Percentiles rank a stretch among this genome's conserved stretches.
Evolutionary conservation across 768 basidiomycete genomes (phyloP).

Genomic region (Boletellus ananiceps): DNA sequence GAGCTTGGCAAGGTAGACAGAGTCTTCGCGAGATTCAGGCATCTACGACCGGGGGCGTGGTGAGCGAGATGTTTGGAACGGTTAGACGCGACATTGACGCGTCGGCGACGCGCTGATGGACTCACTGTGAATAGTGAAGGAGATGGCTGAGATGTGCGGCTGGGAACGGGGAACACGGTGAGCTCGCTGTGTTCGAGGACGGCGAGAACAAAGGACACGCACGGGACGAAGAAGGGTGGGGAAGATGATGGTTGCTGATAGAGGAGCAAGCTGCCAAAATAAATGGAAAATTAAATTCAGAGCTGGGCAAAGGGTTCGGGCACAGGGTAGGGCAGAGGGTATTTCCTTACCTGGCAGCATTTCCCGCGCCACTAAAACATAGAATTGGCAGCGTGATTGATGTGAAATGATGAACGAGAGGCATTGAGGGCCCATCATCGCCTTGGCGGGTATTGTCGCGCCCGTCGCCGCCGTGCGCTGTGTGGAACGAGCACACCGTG

Average conservation of each 20-base stretch:
- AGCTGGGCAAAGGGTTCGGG: slow-evolving; percentile 71
- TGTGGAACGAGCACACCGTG: background rate
- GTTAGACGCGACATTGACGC: slow-evolving; percentile 30
- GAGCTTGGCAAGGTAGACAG: slow-evolving; percentile 99
- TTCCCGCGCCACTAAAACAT: slow-evolving; percentile 26
- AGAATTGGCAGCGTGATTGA: slow-evolving; percentile 8
- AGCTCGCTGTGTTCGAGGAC: slow-evolving; percentile 33
- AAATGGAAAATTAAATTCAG: slow-evolving; percentile 61
- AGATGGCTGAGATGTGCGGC: slow-evolving; percentile 11
- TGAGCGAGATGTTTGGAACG: slow-evolving; percentile 17
- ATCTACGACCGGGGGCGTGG: slow-evolving; percentile 42
- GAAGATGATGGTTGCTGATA: slow-evolving; percentile 46
- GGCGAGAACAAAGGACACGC: slow-evolving; percentile 33
- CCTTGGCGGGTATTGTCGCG: slow-evolving; percentile 2
- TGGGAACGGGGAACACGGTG: slow-evolving; percentile 24
- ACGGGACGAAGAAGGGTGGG: slow-evolving; percentile 38
- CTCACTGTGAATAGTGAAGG: slow-evolving; percentile 39
- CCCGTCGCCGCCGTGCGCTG: background rate
- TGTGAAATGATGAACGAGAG: slow-evolving; percentile 2
- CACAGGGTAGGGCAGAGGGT: slow-evolving; percentile 37
- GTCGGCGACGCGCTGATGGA: slow-evolving; percentile 35
- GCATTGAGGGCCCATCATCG: background rate
- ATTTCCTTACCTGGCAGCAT: slow-evolving; percentile 14
- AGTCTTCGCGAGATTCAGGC: slow-evolving; percentile 85
- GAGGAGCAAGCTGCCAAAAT: slow-evolving; percentile 43